Evolutionary conservation across 441 rosid species (phyloP), one percentile per base, ranked within the genome.

Genomic region (Jatropha podagrica): DNA sequence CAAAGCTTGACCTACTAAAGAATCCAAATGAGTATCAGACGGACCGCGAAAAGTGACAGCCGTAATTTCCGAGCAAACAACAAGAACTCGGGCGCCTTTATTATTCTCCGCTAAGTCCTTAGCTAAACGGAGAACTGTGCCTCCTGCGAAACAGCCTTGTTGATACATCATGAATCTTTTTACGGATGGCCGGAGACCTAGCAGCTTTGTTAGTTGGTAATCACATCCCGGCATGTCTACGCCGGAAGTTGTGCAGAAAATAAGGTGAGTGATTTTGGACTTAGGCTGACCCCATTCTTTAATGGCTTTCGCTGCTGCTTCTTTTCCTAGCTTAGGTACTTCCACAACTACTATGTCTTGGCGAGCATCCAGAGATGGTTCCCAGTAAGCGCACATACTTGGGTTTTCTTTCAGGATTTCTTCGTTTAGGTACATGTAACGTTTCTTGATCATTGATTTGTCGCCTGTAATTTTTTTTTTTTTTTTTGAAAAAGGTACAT

Each of bases 151-250:
- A 79, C 91, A 86, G 4, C 91, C 91, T 52, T 87, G 92, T 52
- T 82, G 89, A 67, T 88, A 88, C 89, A 88, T 75, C 91, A 89
- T 86, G 77, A 86, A 51, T n/a, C 86, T 83, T 74, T 86, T 86
- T 20, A 89, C 87, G 3, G 88, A 85, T 7, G 89, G 87, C 17
- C 83, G 81, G 20, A 87, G 86, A 54, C 89, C 89, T 3, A 89
- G 80, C 11, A 89, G 86, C 81, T 86, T 87, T 71, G 87, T 83
- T 73, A 89, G 88, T 60, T 83, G 84, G 76, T 83, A 83, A 78
- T 89, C 92, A 8, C 88, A 89, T 3, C 86, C 87, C 3, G 92
- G 91, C 91, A 87, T 87, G 80, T 86, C 86, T 0, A 87, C 87
- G 3, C 92, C 89, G 3, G 86, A 80, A 13, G 88, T 84, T 41